These are phyloP conservation scores for Fusarium nematophilum DNA, from an alignment of 2,329 filamentous ascomycete genomes.

Conservation along the genomic window DNA sequence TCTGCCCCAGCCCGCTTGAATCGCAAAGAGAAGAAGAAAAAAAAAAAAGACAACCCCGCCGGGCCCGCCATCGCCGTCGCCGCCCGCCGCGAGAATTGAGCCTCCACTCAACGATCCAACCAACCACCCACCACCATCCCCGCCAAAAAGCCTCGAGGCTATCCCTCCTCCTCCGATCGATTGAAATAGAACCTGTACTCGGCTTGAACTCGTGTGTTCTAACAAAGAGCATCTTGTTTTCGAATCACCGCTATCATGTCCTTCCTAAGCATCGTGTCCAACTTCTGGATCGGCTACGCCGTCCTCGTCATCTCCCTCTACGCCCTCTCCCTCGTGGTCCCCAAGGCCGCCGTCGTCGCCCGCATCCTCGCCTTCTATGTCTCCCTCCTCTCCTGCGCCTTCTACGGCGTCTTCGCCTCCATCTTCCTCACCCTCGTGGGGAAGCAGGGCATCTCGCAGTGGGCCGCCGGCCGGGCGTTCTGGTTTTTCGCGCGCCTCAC, in stretches of 20 bases:
- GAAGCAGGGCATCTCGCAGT: slow-evolving; percentile 83
- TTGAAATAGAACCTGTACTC: no score
- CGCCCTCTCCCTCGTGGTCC: slow-evolving; percentile 68
- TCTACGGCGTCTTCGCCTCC: slow-evolving; percentile 81
- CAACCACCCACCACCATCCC: no score
- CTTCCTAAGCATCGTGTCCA: slow-evolving; percentile 53
- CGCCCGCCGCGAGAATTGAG: slow-evolving; percentile 6
- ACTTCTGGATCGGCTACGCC: slow-evolving; percentile 64
- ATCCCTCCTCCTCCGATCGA: no score
- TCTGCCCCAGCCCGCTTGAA: no score
- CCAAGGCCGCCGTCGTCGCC: slow-evolving; percentile 74
- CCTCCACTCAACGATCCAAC: slow-evolving; percentile 25
- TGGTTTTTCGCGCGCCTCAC: slow-evolving; percentile 79
- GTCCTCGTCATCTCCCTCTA: slow-evolving; percentile 68
- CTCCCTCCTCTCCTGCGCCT: slow-evolving; percentile 68
- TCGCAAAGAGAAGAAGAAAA: no score
- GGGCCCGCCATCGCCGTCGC: slow-evolving; percentile 8
- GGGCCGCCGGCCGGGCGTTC: slow-evolving; percentile 83
- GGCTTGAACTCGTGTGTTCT: no score
- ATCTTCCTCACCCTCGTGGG: slow-evolving; percentile 77
- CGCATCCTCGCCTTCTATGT: slow-evolving; percentile 76
- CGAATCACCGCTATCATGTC: slow-evolving; percentile 51
- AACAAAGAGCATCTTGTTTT: no score
- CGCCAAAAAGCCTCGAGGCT: no score
- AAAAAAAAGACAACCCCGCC: slow-evolving; percentile 25